Evolutionary conservation across 805 yeast species (phyloP), one percentile per base, ranked within the genome.

Genomic region (Zygosaccharomyces rouxii): DNA sequence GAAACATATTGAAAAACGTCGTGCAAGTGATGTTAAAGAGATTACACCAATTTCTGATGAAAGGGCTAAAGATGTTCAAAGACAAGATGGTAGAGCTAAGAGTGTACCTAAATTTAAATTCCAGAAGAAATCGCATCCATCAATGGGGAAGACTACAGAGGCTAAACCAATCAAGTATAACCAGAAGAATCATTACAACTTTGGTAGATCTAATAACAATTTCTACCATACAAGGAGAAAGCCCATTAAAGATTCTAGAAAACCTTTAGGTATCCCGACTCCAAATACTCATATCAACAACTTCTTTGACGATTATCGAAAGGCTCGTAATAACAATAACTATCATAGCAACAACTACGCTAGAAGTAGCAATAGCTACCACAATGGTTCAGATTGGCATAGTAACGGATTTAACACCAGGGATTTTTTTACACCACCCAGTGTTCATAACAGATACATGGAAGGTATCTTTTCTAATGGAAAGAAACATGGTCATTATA

Each of bases 361-460:
- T 26, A 55, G 49, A 16, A 45, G 45, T 42, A 50, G 49, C 41
- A 43, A 46, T 23, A 42, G 43, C 23, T 40, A 57, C 37, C 60
- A 40, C 25, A 40, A 18, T 19, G 37, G 37, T 19, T 22, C 41
- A 10, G 47, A 65, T 40, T 33, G 37, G 37, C 9, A 33, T 16
- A 33, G 21, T 7, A 33, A 33, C 21, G 48, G 57, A 14, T 83
- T 77, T 57, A 79, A 79, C 55, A 74, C 92, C 44, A 84, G 81
- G 56, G 92, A 86, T 60, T 83, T 76, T 56, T 86, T 84, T 62
- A 86, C 94, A 3, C 94, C 94, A 2, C 85, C 84, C 47, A 80
- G 89, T 22, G 84, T 81, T 5, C 78, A 81, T 58, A 79, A 78
- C 49, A 84, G 81, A 54, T 84, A 82, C 62, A 78, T 84, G 84